phyloP scores from a whole-genome alignment of 2,329 filamentous ascomycete genomes.

The Tolypocladium amazonense region DNA sequence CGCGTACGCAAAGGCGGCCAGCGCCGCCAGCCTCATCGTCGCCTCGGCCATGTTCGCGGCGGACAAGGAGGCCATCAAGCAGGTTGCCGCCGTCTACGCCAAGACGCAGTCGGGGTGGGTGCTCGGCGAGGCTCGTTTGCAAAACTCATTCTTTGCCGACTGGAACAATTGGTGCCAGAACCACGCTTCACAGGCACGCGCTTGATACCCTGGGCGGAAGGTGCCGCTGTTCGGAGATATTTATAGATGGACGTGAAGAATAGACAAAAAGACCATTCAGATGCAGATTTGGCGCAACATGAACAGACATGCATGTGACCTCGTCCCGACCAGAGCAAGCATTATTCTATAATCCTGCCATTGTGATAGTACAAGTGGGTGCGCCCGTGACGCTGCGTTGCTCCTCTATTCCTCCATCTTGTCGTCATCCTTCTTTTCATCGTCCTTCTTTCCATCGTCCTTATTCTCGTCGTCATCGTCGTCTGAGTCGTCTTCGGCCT shows the following conservation, averaged over 20 bases:
- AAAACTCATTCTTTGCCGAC: slow-evolving; percentile 56
- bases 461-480: slow-evolving; percentile 67
- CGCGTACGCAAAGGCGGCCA: slow-evolving; percentile 64
- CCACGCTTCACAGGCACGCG: slow-evolving; percentile 24
- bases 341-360: slow-evolving; percentile 24
- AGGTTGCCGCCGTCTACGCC: slow-evolving; percentile 53
- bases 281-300: neutral
- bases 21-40: slow-evolving; percentile 58
- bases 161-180: slow-evolving; percentile 65
- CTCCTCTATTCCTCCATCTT: slow-evolving; percentile 77
- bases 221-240: neutral
- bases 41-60: slow-evolving; percentile 49
- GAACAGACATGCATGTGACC: neutral
- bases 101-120: slow-evolving; percentile 49
- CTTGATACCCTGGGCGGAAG: slow-evolving; percentile 7
- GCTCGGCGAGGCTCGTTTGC: slow-evolving; percentile 46
- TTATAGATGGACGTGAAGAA: slow-evolving; percentile 3
- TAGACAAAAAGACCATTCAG: neutral
- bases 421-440: slow-evolving; percentile 49
- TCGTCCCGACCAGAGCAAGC: slow-evolving; percentile 12
- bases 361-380: slow-evolving; percentile 24
- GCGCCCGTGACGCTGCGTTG: slow-evolving; percentile 6
- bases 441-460: slow-evolving; percentile 75
- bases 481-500: slow-evolving; percentile 78
- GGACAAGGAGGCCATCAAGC: slow-evolving; percentile 40